These are phyloP conservation scores for Cyberlindnera maritima DNA, from an alignment of 805 yeast genomes.

Conservation along the genomic window DNA sequence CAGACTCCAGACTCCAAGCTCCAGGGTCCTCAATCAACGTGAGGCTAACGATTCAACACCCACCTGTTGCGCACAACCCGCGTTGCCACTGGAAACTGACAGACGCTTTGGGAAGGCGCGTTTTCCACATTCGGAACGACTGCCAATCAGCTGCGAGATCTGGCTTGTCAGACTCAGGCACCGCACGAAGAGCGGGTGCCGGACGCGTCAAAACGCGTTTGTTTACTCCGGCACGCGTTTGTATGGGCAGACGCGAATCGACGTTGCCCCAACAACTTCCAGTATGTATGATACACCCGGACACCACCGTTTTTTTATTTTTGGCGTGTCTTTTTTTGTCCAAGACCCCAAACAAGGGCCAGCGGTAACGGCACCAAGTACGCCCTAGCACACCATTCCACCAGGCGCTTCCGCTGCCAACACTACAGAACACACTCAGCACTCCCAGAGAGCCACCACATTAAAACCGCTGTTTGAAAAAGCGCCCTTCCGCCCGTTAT, in stretches of 20 bases:
- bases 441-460: neutral
- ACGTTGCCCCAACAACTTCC: neutral
- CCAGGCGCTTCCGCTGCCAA: neutral
- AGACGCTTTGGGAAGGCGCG: neutral
- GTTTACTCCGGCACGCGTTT: conserved; percentile 1
- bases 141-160: neutral
- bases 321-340: neutral
- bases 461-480: neutral
- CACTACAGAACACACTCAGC: neutral
- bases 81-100: too few relatives aligned
- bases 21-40: too few relatives aligned
- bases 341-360: neutral
- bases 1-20: too few relatives aligned
- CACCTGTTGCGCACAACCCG: too few relatives aligned
- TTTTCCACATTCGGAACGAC: neutral
- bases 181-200: neutral
- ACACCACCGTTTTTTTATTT: neutral
- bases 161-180: neutral
- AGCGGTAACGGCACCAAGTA: neutral
- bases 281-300: neutral
- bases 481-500: neutral
- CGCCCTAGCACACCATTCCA: neutral
- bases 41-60: too few relatives aligned
- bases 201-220: conserved; percentile 2
- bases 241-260: neutral